phyloP scores from a whole-genome alignment of 2,329 filamentous ascomycete genomes.

The Penicillium hordei region DNA sequence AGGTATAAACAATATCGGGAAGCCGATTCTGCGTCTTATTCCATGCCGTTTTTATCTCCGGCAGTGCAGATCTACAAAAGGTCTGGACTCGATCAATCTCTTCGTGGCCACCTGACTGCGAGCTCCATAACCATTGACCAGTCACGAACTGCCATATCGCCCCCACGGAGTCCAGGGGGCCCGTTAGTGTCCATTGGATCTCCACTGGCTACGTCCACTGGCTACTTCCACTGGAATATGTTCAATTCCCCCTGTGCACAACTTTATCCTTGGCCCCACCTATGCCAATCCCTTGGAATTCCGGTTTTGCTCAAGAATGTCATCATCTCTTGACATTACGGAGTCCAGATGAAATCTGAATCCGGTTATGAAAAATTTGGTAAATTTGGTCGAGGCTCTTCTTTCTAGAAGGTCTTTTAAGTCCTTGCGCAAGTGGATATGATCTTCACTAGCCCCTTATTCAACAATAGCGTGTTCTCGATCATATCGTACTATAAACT shows the following conservation, averaged over 20 bases:
- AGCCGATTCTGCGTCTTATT: too few relatives aligned
- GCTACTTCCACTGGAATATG: too few relatives aligned
- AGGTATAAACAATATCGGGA: too few relatives aligned
- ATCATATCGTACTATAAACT: neutral
- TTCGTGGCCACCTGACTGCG: slow-evolving; percentile 13
- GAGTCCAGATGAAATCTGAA: neutral
- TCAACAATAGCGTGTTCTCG: neutral
- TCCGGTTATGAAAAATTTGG: neutral
- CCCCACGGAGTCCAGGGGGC: slow-evolving; percentile 1
- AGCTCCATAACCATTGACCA: slow-evolving; percentile 3
- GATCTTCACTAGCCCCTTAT: slow-evolving; percentile 9
- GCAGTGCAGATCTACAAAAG: neutral
- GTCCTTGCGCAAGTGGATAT: slow-evolving; percentile 9
- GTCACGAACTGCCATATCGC: neutral
- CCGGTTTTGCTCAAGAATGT: neutral
- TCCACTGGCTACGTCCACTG: too few relatives aligned
- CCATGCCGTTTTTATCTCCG: neutral
- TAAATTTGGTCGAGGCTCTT: neutral
- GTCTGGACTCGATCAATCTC: slow-evolving; percentile 13
- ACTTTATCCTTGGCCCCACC: neutral
- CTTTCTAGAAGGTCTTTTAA: neutral
- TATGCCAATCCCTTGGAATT: neutral
- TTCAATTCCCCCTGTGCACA: neutral
- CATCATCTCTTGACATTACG: neutral
- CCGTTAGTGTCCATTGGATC: too few relatives aligned